Evolutionary conservation across 1,139 yeast genomes (phyloP).

Genomic region (Saccharomyces hybrid): DNA sequence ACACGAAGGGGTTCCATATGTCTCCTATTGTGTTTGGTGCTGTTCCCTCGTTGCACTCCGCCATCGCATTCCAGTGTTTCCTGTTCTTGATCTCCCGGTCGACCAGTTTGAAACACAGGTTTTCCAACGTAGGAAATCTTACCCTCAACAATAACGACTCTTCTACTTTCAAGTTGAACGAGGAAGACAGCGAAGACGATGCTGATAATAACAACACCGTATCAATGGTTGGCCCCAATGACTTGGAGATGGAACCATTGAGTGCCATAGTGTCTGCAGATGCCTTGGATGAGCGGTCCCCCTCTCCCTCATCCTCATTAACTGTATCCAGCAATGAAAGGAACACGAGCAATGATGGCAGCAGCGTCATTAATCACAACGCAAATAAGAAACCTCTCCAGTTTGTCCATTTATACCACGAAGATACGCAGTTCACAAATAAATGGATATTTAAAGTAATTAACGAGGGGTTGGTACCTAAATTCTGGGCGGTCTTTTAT

Average conservation of each 20-base stretch:
- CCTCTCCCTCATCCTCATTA: background rate
- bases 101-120: conserved; percentile 24
- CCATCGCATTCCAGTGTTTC: conserved; percentile 51
- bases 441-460: conserved; percentile 21
- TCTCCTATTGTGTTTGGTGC: conserved; percentile 70
- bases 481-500: conserved; percentile 35
- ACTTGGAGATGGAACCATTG: conserved; percentile 3
- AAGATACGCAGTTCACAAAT: conserved; percentile 11
- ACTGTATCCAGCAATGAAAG: background rate
- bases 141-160: background rate
- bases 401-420: conserved; percentile 13
- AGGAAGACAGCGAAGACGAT: conserved; percentile 3
- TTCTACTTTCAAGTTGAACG: background rate
- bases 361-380: background rate
- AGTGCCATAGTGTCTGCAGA: background rate
- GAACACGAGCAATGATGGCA: background rate
- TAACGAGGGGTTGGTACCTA: conserved; percentile 28
- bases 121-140: background rate
- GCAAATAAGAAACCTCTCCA: conserved; percentile 2
- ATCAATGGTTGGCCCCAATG: background rate
- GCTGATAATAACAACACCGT: background rate
- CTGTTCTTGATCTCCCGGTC: conserved; percentile 36
- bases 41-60: conserved; percentile 58
- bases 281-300: background rate
- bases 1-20: conserved; percentile 55